phyloP scores from a whole-genome alignment of 2,329 filamentous ascomycete genomes.

The Zasmidium angulare region DNA sequence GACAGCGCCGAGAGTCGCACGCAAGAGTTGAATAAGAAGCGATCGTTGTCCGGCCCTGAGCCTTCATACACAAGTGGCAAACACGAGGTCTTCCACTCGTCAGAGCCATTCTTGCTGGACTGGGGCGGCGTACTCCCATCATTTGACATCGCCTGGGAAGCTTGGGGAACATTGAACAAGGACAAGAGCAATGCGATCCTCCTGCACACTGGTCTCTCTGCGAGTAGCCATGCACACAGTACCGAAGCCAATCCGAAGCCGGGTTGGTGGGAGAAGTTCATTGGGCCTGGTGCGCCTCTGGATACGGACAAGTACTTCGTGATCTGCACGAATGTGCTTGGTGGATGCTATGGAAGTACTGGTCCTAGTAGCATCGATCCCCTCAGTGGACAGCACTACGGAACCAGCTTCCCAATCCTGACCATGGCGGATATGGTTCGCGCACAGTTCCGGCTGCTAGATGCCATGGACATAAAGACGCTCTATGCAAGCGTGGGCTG shows the following conservation, averaged over 20 bases:
- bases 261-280: conserved; percentile 99
- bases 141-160: conserved; percentile 89
- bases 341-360: conserved; percentile 93
- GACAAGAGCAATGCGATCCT: conserved; percentile 87
- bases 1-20: conserved; percentile 76
- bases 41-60: conserved; percentile 74
- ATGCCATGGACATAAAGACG: conserved; percentile 71
- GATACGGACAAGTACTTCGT: conserved; percentile 91
- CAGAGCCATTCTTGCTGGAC: conserved; percentile 76
- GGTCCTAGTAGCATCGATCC: conserved; percentile 87
- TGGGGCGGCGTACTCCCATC: conserved; percentile 91
- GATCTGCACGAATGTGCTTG: conserved; percentile 95
- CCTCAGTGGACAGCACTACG: conserved; percentile 82
- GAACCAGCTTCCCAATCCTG: conserved; percentile 90
- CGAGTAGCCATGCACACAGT: conserved; percentile 95
- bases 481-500: conserved; percentile 91
- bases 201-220: conserved; percentile 88
- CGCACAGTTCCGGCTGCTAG: conserved; percentile 86
- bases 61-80: conserved; percentile 89
- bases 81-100: conserved; percentile 74
- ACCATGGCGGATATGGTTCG: conserved; percentile 98
- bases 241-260: conserved; percentile 82
- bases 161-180: conserved; percentile 79
- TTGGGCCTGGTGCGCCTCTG: conserved; percentile 78
- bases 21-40: conserved; percentile 67